phyloP scores from a whole-genome alignment of 495 filamentous ascomycete species.

The Staphylotrichum longicolle region DNA sequence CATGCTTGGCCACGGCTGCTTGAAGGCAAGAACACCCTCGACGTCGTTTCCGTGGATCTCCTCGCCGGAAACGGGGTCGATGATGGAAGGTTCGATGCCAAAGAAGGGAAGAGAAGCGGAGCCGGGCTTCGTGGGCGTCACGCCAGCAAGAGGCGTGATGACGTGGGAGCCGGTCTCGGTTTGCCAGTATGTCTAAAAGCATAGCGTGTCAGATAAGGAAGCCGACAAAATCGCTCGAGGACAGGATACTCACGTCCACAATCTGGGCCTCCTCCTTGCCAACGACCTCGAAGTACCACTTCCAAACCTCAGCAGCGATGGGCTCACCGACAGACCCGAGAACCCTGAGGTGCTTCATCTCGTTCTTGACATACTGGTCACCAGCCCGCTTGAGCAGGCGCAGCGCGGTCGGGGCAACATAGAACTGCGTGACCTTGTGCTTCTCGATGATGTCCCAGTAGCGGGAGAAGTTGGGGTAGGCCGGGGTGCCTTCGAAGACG shows the following conservation, averaged over 20 bases:
- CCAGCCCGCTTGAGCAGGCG: slow-evolving; percentile 92
- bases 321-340: slow-evolving; percentile 97
- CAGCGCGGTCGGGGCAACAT: slow-evolving; percentile 93
- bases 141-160: slow-evolving; percentile 71
- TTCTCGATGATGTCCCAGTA: slow-evolving; percentile 99
- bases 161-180: slow-evolving; percentile 98
- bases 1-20: slow-evolving; percentile 99
- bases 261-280: slow-evolving; percentile 92
- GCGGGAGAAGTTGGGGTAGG: slow-evolving; percentile 94
- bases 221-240: background rate
- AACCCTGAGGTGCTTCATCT: slow-evolving; percentile 86
- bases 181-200: slow-evolving; percentile 96
- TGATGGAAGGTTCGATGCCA: slow-evolving; percentile 95
- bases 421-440: slow-evolving; percentile 95
- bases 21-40: slow-evolving; percentile 96
- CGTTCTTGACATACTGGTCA: slow-evolving; percentile 80
- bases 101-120: slow-evolving; percentile 87
- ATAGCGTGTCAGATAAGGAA: background rate
- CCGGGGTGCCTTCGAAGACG: slow-evolving; percentile 98
- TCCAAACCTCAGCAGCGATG: slow-evolving; percentile 98
- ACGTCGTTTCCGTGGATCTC: slow-evolving; percentile 96
- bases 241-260: slow-evolving; percentile 72
- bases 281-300: slow-evolving; percentile 97
- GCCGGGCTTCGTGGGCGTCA: slow-evolving; percentile 77
- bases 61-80: slow-evolving; percentile 92